Evolutionary conservation across 2,329 filamentous ascomycete genomes (phyloP), one percentile per base, ranked within the genome.

Genomic region (Epichloe hybrida): DNA sequence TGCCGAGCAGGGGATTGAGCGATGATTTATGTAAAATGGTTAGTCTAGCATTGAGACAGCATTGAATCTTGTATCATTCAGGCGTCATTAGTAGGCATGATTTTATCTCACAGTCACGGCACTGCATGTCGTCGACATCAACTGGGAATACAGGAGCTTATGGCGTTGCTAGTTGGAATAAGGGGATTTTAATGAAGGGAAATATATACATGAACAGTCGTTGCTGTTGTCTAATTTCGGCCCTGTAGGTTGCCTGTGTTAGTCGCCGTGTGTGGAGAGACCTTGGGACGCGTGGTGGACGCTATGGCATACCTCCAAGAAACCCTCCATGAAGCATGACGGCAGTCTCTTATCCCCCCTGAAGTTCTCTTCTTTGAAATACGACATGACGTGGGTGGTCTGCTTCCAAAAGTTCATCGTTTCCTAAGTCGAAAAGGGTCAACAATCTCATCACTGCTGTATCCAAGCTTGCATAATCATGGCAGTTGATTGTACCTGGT

Each of bases 341-440:
- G 91, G 91, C 70, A 96, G 72, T 66, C 80, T 81, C 60, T 88
- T 67, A 75, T 85, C 68, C 2, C 81, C 75, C 81, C 88, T 72
- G 66, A 80, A 79, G 69, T 77, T 79, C 69, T 97, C 90, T 61
- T 83, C 78, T 66, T 90, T 83, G 78, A 97, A 98, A 72, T 95
- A 98, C 62, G 93, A 89, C 79, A 98, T 88, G 60, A 98, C 79
- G 68, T 98, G 93, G 56, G 86, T 86, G 55, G 90, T 77, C 72
- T 98, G 93, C 72, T 96, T 95, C 93, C 93, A 98, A 77, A 86
- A 98, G 74, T 98, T 98, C 76, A 98, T 81, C 50, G 87, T 98
- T 77, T 98, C 93, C 90, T 96, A 60, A 50, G 47, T 38, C 15
- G 31, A 17, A 23, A 31, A 45, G 27, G 11, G 17, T 47, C 38